A percentile compares a stretch with the other conserved stretches of the same genome.
phyloP scores from a whole-genome alignment of 495 filamentous ascomycete species.

The Bacidia gigantensis region DNA sequence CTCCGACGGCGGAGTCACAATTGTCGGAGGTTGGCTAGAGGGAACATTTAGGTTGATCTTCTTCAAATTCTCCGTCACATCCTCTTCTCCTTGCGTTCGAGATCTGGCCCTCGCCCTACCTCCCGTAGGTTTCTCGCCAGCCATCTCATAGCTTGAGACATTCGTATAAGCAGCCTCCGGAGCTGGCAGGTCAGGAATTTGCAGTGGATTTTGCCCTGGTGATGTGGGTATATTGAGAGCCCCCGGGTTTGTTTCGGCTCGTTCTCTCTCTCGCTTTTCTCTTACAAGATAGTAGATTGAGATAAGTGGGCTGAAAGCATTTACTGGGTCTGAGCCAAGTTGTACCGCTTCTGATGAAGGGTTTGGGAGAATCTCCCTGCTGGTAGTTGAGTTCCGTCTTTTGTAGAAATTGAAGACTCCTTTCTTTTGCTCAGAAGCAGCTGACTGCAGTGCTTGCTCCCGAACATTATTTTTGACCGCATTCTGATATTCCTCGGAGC shows the following conservation, averaged over 20 bases:
- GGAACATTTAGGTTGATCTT: conserved; percentile 48
- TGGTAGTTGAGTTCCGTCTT: conserved; percentile 72
- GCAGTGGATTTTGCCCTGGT: conserved; percentile 45
- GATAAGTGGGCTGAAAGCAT: conserved; percentile 83
- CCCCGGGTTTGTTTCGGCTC: conserved; percentile 46
- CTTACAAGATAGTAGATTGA: conserved; percentile 93
- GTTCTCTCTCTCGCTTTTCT: conserved; percentile 84
- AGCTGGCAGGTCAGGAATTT: conserved; percentile 60
- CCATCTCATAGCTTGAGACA: conserved; percentile 61
- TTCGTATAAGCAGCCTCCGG: conserved; percentile 92
- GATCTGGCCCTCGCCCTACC: conserved; percentile 72
- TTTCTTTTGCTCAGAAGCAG: conserved; percentile 66
- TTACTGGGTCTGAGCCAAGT: conserved; percentile 74
- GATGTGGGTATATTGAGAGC: conserved; percentile 40
- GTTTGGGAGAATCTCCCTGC: conserved; percentile 77
- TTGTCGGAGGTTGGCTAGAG: conserved; percentile 37
- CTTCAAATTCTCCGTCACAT: conserved; percentile 63
- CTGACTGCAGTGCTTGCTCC: conserved; percentile 46
- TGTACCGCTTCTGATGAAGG: conserved; percentile 73
- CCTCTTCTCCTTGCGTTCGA: conserved; percentile 90
- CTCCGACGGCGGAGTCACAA: conserved; percentile 39
- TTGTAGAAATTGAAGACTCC: conserved; percentile 97
- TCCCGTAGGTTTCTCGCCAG: conserved; percentile 65
- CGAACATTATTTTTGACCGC: conserved; percentile 57
- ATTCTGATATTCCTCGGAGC: conserved; percentile 82